phyloP scores from a whole-genome alignment of 106 monocot species.

The Dioscorea zingiberensis region DNA sequence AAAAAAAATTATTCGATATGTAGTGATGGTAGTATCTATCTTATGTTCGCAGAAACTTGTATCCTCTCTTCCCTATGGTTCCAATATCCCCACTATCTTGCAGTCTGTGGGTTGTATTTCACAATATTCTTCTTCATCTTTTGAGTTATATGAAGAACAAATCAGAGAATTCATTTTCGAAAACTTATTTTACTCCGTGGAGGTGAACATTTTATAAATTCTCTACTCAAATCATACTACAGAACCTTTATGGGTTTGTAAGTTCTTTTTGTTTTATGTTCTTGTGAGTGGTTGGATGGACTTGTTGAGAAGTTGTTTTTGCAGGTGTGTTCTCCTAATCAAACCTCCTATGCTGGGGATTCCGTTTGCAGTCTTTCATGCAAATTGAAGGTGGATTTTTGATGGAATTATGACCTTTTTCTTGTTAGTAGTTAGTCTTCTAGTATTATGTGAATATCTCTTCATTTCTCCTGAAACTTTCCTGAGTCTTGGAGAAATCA shows the following conservation, averaged over 20 bases:
- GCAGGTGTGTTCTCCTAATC: slow-evolving; percentile 31
- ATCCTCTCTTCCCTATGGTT: slow-evolving; percentile 29
- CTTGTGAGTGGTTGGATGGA: not conserved
- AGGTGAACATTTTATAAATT: slow-evolving; percentile 25
- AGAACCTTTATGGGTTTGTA: not conserved
- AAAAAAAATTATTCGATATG: not conserved
- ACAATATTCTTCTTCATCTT: slow-evolving; percentile 30
- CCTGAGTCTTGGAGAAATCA: too few relatives aligned
- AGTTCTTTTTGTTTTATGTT: too few relatives aligned
- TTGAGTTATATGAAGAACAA: slow-evolving; percentile 34
- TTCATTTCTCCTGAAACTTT: too few relatives aligned
- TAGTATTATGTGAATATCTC: too few relatives aligned
- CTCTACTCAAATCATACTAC: too few relatives aligned
- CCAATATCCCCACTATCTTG: slow-evolving; percentile 55
- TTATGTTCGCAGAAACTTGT: slow-evolving; percentile 63
- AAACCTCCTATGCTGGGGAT: slow-evolving; percentile 13
- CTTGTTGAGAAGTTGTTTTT: slow-evolving; percentile 7
- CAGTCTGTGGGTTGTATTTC: slow-evolving; percentile 70
- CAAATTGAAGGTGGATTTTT: slow-evolving; percentile 47
- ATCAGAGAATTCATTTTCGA: slow-evolving; percentile 43
- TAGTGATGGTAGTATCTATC: not conserved
- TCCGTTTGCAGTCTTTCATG: slow-evolving; percentile 42
- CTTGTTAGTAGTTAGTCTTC: too few relatives aligned
- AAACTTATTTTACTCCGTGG: slow-evolving; percentile 28
- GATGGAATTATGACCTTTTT: too few relatives aligned